phyloP scores from a whole-genome alignment of 2,329 filamentous ascomycete genomes.

The Periconia sp. region DNA sequence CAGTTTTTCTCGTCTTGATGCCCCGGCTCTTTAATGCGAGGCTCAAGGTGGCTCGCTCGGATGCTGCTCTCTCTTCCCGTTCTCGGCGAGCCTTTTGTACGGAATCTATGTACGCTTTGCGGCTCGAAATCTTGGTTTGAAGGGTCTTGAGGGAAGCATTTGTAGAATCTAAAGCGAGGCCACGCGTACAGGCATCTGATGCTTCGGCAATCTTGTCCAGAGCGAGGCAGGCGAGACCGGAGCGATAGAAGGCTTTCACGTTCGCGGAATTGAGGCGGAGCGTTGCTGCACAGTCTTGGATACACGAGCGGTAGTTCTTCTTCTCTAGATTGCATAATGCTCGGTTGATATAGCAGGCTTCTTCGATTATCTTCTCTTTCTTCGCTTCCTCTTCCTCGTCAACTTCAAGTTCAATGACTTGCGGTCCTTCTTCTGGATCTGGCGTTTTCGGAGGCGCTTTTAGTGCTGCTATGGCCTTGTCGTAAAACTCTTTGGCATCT shows the following conservation, averaged over 20 bases:
- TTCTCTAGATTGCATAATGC: conserved; percentile 89
- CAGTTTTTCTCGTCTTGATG: conserved; percentile 71
- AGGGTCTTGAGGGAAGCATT: conserved; percentile 73
- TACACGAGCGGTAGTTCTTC: conserved; percentile 86
- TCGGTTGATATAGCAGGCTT: conserved; percentile 83
- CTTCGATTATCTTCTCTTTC: conserved; percentile 69
- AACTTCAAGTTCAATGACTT: conserved; percentile 51
- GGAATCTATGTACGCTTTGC: conserved; percentile 62
- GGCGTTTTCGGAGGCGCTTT: conserved; percentile 60
- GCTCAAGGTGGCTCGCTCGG: conserved; percentile 61
- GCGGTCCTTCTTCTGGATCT: conserved; percentile 48
- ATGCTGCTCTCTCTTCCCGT: conserved; percentile 60
- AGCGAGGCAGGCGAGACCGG: conserved; percentile 75
- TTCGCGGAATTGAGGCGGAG: conserved; percentile 80
- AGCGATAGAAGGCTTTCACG: conserved; percentile 90
- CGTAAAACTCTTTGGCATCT: conserved; percentile 91
- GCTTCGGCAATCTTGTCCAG: conserved; percentile 82
- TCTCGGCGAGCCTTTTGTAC: conserved; percentile 63
- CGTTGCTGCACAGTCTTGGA: conserved; percentile 80
- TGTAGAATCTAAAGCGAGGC: conserved; percentile 71
- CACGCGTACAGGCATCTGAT: conserved; percentile 76
- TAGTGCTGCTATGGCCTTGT: conserved; percentile 79
- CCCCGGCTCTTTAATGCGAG: conserved; percentile 69
- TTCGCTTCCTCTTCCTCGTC: conserved; percentile 65
- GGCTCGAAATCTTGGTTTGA: conserved; percentile 66